Evolutionary conservation across 2,329 filamentous ascomycete genomes (phyloP), one percentile per base, ranked within the genome.

Genomic region (Dactylonectria macrodidyma): DNA sequence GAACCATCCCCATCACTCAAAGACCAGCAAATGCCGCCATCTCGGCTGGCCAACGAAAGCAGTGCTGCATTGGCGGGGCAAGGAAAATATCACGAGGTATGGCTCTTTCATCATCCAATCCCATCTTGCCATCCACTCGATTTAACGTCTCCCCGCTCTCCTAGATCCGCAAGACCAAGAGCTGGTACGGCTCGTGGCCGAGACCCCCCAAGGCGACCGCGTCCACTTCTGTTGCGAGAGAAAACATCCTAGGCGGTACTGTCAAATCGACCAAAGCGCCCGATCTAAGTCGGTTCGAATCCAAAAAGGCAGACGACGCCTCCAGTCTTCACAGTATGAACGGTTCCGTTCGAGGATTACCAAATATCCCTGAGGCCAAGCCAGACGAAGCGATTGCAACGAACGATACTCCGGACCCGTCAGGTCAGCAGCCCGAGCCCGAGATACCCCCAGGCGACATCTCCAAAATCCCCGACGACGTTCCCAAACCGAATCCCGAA

Each of bases 141-240:
- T n/a, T 56, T 41, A 46, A 58, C 26, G 7, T 24, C 9, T 36
- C n/a, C 24, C 51, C 46, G 14, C 54, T 16, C 24, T 55, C 24
- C 38, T 72, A 89, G 87, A 78, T 85, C 44, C 84, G 83, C 66
- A 89, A 89, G 75, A 79, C 84, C 9, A 82, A 82, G 55, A 90
- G 88, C 77, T 91, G 89, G 89, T 91, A 91, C 77, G 88, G 88
- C 60, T 88, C 89, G 19, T 90, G 88, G 88, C 86, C 88, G 19
- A 83, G 86, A 67, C 77, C 80, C 38, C 81, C 85, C 34, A 91
- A 91, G 74, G 87, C 89, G 7, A 80, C 83, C 16, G 84, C 89
- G 33, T 91, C 89, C 9, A 90, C 87, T 6, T 87, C 89, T 59
- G 81, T 92, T 51, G 88, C 88, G 3, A 85, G 84, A 70, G 89